phyloP scores from a whole-genome alignment of 768 basidiomycete species.

The Crassisporium funariophilum region DNA sequence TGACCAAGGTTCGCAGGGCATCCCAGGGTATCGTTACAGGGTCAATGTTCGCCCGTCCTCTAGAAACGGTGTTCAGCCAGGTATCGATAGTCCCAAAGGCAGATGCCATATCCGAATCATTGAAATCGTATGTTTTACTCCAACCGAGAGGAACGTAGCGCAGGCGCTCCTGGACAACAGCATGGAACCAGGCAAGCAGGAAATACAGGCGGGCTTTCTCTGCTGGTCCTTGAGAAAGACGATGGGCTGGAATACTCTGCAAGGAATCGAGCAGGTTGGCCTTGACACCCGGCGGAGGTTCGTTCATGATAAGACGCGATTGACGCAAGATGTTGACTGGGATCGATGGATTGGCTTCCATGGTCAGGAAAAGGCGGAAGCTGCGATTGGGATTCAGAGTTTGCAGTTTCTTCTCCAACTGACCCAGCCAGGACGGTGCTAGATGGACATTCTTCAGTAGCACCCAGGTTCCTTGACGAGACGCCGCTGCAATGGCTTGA shows the following conservation, averaged over 20 bases:
- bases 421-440: conserved; percentile 93
- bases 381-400: conserved; percentile 85
- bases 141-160: conserved; percentile 96
- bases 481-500: conserved; percentile 91
- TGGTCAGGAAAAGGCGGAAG: conserved; percentile 97
- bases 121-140: conserved; percentile 98
- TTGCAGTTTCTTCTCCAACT: conserved; percentile 95
- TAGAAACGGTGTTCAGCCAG: conserved; percentile 80
- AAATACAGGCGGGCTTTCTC: conserved; percentile 95
- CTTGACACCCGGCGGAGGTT: conserved; percentile 95
- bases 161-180: conserved; percentile 93
- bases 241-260: conserved; percentile 66
- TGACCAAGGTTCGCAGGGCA: conserved; percentile 90
- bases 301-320: conserved; percentile 97
- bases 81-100: conserved; percentile 91
- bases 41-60: conserved; percentile 90
- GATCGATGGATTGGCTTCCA: conserved; percentile 95
- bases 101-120: conserved; percentile 96
- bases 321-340: conserved; percentile 96
- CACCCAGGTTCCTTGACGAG: conserved; percentile 94
- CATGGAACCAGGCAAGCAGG: conserved; percentile 99
- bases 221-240: conserved; percentile 82
- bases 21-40: conserved; percentile 94
- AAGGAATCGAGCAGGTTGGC: conserved; percentile 94
- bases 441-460: conserved; percentile 97